Conservation (phyloP, 1,284 basidiomycete genomes). For the Takashimella tepidaria region DNA sequence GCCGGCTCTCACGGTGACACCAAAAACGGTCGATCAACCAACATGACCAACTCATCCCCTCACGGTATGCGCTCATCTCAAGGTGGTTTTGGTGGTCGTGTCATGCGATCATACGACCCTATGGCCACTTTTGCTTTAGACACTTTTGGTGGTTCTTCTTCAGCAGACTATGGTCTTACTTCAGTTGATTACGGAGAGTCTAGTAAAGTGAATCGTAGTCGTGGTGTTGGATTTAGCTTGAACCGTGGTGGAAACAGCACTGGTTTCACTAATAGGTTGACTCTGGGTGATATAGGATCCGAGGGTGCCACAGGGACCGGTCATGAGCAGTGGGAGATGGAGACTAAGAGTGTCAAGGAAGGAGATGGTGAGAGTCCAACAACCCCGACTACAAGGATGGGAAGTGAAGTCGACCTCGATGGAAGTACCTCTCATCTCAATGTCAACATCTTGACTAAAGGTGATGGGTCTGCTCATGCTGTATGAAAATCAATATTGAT, state of each 20-base stretch:
- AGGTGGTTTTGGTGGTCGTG: not conserved
- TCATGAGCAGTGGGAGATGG: slow-evolving; percentile 28
- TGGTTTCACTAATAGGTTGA: slow-evolving; percentile 28
- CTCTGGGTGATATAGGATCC: slow-evolving; percentile 6
- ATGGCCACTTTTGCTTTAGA: slow-evolving; percentile 14
- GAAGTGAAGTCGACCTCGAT: slow-evolving; percentile 13
- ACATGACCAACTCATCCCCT: not conserved
- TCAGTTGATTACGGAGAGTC: not conserved
- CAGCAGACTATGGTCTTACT: slow-evolving; percentile 12
- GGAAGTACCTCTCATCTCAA: slow-evolving; percentile 24
- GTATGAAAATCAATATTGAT: not conserved
- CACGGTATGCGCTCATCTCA: not conserved
- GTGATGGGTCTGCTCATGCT: slow-evolving; percentile 5
- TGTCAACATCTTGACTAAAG: slow-evolving; percentile 11
- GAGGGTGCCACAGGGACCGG: not conserved
- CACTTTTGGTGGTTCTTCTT: slow-evolving; percentile 13
- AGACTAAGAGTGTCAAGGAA: slow-evolving; percentile 2
- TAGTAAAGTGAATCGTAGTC: not conserved
- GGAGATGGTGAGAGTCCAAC: slow-evolving; percentile 4
- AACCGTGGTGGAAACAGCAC: slow-evolving; percentile 8
- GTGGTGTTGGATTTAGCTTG: slow-evolving; percentile 1
- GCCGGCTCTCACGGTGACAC: slow-evolving; percentile 15
- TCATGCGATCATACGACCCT: slow-evolving; percentile 3
- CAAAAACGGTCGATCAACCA: slow-evolving; percentile 6
- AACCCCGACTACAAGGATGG: slow-evolving; percentile 12